Conservation (phyloP, 768 basidiomycete species). For the Podaxis sp. region DNA sequence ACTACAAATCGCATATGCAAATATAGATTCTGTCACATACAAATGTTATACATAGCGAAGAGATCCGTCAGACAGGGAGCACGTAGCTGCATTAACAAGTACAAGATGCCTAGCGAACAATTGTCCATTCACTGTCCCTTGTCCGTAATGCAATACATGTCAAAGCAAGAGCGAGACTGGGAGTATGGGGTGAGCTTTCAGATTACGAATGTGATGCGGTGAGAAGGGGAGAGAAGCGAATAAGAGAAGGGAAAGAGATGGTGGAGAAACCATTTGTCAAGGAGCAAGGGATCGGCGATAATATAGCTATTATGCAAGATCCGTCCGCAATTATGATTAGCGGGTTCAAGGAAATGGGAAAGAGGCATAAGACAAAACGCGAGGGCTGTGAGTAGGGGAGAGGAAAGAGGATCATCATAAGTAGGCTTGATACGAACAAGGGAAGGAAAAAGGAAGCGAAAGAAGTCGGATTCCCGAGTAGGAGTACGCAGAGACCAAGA, state of each 20-base stretch:
- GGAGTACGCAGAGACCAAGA: slow-evolving; percentile 2
- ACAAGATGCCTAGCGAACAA: slow-evolving; percentile 38
- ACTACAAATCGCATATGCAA: background rate
- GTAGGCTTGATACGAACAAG: slow-evolving; percentile 15
- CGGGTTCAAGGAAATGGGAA: background rate
- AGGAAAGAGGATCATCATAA: slow-evolving; percentile 21
- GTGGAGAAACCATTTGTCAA: background rate
- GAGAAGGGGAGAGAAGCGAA: background rate
- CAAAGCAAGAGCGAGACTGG: slow-evolving; percentile 13
- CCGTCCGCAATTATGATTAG: background rate
- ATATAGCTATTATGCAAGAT: background rate
- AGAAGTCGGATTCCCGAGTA: slow-evolving; percentile 5
- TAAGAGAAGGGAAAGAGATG: background rate
- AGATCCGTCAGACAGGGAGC: background rate
- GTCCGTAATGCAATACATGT: slow-evolving; percentile 29
- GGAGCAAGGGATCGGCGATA: background rate
- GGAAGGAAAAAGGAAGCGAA: slow-evolving; percentile 11
- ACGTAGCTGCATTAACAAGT: slow-evolving; percentile 34
- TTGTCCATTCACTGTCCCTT: slow-evolving; percentile 56
- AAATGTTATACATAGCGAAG: slow-evolving; percentile 33
- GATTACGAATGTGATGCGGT: background rate
- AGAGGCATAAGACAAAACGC: slow-evolving; percentile 7
- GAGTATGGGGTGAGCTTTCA: slow-evolving; percentile 1
- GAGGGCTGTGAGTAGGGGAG: slow-evolving; percentile 16
- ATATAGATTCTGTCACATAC: slow-evolving; percentile 7